Conservation (phyloP, 352 stramenopile genomes). For the Plasmopara viticola region DNA sequence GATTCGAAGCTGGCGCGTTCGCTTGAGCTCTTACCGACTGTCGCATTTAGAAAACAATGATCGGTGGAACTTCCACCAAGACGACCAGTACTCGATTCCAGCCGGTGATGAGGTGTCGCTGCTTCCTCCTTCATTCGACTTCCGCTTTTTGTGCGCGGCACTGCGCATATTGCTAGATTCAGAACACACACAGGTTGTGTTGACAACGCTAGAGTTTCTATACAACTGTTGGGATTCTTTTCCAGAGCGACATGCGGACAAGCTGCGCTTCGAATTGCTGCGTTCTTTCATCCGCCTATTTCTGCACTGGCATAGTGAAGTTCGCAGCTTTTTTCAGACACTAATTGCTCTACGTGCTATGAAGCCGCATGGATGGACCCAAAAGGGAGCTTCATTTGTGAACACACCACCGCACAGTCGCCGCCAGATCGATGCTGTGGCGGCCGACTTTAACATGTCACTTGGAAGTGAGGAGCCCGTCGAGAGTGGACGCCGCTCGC, state of each 20-base stretch:
- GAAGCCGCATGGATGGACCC: conserved; percentile 83
- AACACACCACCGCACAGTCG: conserved; percentile 80
- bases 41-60: conserved; percentile 88
- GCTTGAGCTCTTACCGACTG: conserved; percentile 76
- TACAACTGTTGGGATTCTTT: conserved; percentile 90
- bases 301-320: conserved; percentile 84
- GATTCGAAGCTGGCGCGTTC: conserved; percentile 87
- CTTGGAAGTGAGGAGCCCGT: conserved; percentile 56
- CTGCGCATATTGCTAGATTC: conserved; percentile 76
- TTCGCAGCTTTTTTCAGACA: conserved; percentile 83
- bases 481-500: conserved; percentile 48
- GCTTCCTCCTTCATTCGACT: conserved; percentile 82
- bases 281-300: conserved; percentile 77
- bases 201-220: conserved; percentile 83
- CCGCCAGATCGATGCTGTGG: conserved; percentile 83
- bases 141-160: conserved; percentile 75
- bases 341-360: conserved; percentile 80
- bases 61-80: conserved; percentile 87
- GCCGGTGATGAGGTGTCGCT: conserved; percentile 81
- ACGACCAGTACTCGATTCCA: conserved; percentile 86
- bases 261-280: conserved; percentile 75
- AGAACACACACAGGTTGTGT: conserved; percentile 81
- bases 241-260: conserved; percentile 81
- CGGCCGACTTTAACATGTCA: conserved; percentile 80
- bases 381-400: conserved; percentile 81